Conservation (phyloP, 805 yeast genomes). For the Yarrowia sp. region DNA sequence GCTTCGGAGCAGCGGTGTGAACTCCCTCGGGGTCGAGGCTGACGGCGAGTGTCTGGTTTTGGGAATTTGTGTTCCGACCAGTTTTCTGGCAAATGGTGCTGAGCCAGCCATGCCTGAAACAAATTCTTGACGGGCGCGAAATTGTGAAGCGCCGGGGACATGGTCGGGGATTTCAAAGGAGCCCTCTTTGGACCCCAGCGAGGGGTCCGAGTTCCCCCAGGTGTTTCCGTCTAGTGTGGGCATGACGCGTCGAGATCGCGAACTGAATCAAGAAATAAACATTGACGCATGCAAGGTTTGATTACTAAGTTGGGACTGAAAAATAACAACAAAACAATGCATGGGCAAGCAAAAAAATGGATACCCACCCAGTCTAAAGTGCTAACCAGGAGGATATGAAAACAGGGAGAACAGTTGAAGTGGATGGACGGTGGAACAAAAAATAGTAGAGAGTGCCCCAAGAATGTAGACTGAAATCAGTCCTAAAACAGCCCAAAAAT, state of each 20-base stretch:
- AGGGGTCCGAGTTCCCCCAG: constrained; percentile 27
- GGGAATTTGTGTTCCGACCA: neutral
- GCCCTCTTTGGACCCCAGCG: constrained; percentile 17
- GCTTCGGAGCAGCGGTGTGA: constrained; percentile 11
- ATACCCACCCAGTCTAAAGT: too few species aligned
- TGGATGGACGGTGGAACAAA: too few species aligned
- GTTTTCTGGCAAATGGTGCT: constrained; percentile 18
- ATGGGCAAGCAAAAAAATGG: neutral
- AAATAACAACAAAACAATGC: neutral
- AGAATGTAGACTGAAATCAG: too few species aligned
- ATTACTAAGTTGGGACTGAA: neutral
- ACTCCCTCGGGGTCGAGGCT: neutral
- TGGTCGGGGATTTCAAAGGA: constrained; percentile 23
- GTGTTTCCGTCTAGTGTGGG: constrained; percentile 15
- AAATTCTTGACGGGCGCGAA: constrained; percentile 18
- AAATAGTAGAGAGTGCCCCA: too few species aligned
- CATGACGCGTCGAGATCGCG: constrained; percentile 26
- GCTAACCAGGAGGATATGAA: too few species aligned
- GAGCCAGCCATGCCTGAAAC: neutral
- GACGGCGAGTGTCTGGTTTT: neutral
- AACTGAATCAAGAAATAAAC: constrained; percentile 22
- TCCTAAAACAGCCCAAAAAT: too few species aligned
- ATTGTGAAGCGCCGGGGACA: constrained; percentile 20
- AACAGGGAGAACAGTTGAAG: too few species aligned
- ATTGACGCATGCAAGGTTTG: constrained; percentile 8